Evolutionary conservation across 176 grass and related monocot species (phyloP).

Genomic region (Aegilops tauschii): DNA sequence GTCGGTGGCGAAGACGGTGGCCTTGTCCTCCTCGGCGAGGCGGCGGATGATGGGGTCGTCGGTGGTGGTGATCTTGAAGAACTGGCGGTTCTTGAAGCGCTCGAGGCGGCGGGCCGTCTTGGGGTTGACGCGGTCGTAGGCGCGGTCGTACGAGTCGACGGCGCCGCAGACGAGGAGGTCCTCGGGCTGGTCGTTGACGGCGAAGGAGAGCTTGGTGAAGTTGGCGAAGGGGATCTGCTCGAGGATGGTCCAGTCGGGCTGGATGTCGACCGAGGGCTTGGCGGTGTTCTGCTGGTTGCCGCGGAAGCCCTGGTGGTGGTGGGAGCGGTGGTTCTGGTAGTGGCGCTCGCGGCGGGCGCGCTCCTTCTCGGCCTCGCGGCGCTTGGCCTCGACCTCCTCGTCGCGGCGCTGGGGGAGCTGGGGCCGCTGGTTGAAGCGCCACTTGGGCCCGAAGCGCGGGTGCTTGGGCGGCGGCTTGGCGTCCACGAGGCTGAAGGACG

Average conservation of each 20-base stretch:
- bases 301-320: slow-evolving; percentile 23
- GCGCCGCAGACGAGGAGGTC: slow-evolving; percentile 72
- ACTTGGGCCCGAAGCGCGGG: slow-evolving; percentile 70
- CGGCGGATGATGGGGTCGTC: slow-evolving; percentile 87
- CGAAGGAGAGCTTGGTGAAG: slow-evolving; percentile 88
- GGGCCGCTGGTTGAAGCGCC: slow-evolving; percentile 67
- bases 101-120: slow-evolving; percentile 73
- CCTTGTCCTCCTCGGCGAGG: slow-evolving; percentile 74
- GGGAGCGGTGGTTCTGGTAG: slow-evolving; percentile 46
- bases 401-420: slow-evolving; percentile 83
- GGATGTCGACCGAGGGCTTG: slow-evolving; percentile 81
- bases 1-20: slow-evolving; percentile 75
- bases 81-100: slow-evolving; percentile 76
- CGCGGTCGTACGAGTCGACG: slow-evolving; percentile 66
- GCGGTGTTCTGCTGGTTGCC: slow-evolving; percentile 35
- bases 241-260: slow-evolving; percentile 84
- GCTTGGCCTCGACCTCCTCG: slow-evolving; percentile 81
- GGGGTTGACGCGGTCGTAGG: slow-evolving; percentile 75
- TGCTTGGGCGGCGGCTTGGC: slow-evolving; percentile 58
- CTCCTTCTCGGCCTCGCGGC: slow-evolving; percentile 77
- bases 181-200: slow-evolving; percentile 69
- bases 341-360: slow-evolving; percentile 76
- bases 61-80: slow-evolving; percentile 78
- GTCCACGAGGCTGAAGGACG: slow-evolving; percentile 71
- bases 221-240: slow-evolving; percentile 92